These are phyloP conservation scores for Solanum paucissectum DNA, from an alignment of 257 asterid species.

Conservation along the genomic window DNA sequence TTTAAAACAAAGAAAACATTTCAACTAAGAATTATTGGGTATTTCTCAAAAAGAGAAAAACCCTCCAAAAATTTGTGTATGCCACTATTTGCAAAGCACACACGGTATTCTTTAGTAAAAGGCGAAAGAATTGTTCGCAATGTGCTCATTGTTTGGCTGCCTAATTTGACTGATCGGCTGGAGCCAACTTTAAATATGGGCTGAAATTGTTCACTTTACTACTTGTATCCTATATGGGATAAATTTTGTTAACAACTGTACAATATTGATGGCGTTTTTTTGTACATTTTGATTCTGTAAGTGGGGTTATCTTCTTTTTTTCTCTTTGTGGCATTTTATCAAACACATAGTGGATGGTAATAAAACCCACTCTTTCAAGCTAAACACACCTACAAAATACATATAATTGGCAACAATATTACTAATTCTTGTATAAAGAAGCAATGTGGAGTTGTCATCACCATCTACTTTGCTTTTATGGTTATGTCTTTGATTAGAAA, in stretches of 20 bases:
- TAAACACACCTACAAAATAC: not conserved
- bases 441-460: not conserved
- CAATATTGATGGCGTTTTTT: no score
- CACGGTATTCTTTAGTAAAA: not conserved
- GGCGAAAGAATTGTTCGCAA: not conserved
- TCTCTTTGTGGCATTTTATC: not conserved
- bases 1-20: not conserved
- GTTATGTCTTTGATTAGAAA: not conserved
- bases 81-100: not conserved
- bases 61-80: not conserved
- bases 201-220: no score
- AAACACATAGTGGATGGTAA: not conserved
- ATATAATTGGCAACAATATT: not conserved
- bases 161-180: rapidly evolving
- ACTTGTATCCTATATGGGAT: no score
- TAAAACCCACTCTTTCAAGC: not conserved
- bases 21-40: not conserved
- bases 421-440: not conserved
- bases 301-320: no score
- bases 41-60: not conserved
- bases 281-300: no score
- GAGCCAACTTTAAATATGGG: no score
- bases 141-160: not conserved
- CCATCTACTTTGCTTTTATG: not conserved
- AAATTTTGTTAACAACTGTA: no score